A percentile compares a stretch with the other conserved stretches of the same genome.
phyloP scores from a whole-genome alignment of 225 moss, liverwort and hornwort genomes.

The Straminergon stramineum region DNA sequence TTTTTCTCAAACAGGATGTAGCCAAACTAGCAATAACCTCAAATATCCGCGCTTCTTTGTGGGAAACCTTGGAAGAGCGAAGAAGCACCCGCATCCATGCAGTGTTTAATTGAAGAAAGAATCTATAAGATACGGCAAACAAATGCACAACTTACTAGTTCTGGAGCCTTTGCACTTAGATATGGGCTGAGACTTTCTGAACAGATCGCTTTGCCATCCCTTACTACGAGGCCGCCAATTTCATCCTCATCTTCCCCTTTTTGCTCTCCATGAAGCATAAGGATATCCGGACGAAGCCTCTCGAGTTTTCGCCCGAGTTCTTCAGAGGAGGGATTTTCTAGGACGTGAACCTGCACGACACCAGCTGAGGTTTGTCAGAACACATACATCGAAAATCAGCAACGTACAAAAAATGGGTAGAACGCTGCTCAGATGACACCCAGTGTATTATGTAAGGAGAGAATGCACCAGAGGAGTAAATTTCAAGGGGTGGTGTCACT shows the following conservation, averaged over 20 bases:
- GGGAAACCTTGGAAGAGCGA: neutral
- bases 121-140: neutral
- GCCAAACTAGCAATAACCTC: neutral
- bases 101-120: neutral
- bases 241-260: conserved; percentile 36
- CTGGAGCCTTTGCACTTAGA: conserved; percentile 57
- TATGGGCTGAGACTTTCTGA: conserved; percentile 47
- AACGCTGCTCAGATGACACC: neutral
- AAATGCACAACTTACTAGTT: conserved; percentile 40
- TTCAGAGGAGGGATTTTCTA: conserved; percentile 65
- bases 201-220: conserved; percentile 43
- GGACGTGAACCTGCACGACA: conserved; percentile 55
- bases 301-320: conserved; percentile 72
- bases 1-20: neutral
- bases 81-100: neutral
- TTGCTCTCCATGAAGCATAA: conserved; percentile 73
- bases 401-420: neutral
- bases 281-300: conserved; percentile 67
- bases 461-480: neutral
- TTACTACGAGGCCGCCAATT: conserved; percentile 43
- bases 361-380: neutral
- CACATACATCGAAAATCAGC: neutral
- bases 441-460: neutral
- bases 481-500: neutral
- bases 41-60: neutral